Base-by-base conservation (phyloP, 306 rosid genomes). In the Astragalus membranaceus region DNA sequence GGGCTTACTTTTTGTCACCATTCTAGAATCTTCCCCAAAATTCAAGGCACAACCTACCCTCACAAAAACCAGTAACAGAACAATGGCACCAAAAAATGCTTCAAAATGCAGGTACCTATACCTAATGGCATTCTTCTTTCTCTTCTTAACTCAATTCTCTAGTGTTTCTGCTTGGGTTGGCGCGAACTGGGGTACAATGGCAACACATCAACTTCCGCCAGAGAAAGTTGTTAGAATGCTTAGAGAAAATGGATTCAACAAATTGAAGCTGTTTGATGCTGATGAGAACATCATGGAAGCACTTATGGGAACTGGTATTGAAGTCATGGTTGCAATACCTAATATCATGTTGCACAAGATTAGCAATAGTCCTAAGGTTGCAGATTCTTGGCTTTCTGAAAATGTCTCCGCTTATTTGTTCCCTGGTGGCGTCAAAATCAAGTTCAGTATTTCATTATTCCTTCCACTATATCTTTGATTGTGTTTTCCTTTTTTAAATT, bases 181-280 rank as follows among this genome's bases (percentile, higher is more conserved):
- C 12, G 92, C 87, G 61, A 92, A 92, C 78, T 92, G 98, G 98
- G 98, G 98, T 62, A 92, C 96, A 12, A 82, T 84, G 86, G 83
- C 94, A 0, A 84, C 78, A 5, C 86, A 81, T 70, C 85, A 85
- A 35, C 88, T 89, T 55, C 83, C 92, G 0, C 82, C 90, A 0
- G 75, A 79, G 72, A 89, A 78, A 64, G 90, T 89, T 41, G 96
- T 89, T 8, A 79, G 77, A 77, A 86, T 92, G 96, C 84, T 92
- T 13, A 64, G 33, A 13, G 80, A 84, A 12, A 89, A 92, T 69
- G 96, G 96, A 80, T 75, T 92, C 56, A 13, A 8, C 1, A 85
- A 80, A 55, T 53, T 92, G 75, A 92, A 92, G 79, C 74, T 92
- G 16, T 92, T 92, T 16, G 96, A 92, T 48, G 94, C 94, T 0